Conservation (phyloP, 2,329 filamentous ascomycete genomes). For the Thermomyces lanuginosus region DNA sequence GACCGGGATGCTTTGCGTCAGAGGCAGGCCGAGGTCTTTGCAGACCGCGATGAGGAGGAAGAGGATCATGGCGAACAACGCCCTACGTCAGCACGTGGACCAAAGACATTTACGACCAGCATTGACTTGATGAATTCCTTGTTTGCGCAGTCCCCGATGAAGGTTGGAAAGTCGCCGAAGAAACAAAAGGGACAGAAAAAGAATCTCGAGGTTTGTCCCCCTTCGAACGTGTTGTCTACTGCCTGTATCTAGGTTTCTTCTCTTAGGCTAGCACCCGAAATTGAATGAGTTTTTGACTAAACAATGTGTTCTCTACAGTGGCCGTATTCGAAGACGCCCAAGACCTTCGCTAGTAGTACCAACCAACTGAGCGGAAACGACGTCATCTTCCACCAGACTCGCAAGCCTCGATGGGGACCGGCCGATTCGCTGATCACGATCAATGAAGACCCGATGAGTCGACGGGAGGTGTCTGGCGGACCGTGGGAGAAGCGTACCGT, state of each 20-base stretch:
- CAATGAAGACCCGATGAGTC: constrained; percentile 22
- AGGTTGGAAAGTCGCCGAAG: constrained; percentile 39
- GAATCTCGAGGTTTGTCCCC: constrained; percentile 80
- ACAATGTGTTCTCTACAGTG: constrained; percentile 42
- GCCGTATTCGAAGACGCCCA: constrained; percentile 67
- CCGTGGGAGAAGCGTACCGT: constrained; percentile 38
- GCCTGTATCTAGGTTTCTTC: constrained; percentile 11
- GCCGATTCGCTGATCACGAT: constrained; percentile 56
- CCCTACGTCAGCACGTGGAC: constrained; percentile 12
- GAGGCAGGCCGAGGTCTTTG: constrained; percentile 45
- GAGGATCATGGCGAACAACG: constrained; percentile 16
- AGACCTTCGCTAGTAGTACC: constrained; percentile 47
- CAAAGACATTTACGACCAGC: constrained; percentile 62
- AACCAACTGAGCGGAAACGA: constrained; percentile 47
- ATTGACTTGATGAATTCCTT: constrained; percentile 95
- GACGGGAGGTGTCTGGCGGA: constrained; percentile 15
- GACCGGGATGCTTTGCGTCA: constrained; percentile 58
- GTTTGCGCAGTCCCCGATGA: constrained; percentile 49
- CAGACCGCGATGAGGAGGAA: constrained; percentile 27
- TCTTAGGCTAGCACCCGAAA: constrained; percentile 18
- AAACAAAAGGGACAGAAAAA: constrained; percentile 39
- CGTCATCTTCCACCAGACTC: constrained; percentile 51
- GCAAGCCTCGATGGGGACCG: constrained; percentile 66
- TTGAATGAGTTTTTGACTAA: constrained; percentile 22
- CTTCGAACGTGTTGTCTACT: constrained; percentile 16